Evolutionary conservation across 768 basidiomycete genomes (phyloP), one percentile per base, ranked within the genome.

Genomic region (Rhizopogon roseolus): DNA sequence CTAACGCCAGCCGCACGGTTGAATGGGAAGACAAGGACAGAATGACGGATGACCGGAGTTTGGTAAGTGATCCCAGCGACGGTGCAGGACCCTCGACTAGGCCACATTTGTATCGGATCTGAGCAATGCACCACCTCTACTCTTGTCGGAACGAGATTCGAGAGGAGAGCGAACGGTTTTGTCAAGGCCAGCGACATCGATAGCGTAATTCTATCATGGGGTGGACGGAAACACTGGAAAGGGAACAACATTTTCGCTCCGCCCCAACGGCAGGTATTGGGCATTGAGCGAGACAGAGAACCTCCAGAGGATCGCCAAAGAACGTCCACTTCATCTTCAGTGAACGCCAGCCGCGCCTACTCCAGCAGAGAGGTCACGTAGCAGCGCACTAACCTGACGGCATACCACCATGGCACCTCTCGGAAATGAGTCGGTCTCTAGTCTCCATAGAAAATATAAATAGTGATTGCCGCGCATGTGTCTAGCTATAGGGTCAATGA

Each of bases 121-220:
- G 28, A 17, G 60, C 48, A 60, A 63, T 1, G 58, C 54, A n/a
- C 49, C 60, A 16, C 3, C 57, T 36, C 10, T 50, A 48, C 50
- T 63, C 29, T 25, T 59, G 14, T n/a, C 41, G 2, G 64, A 67
- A 38, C 60, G 59, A 54, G 64, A 60, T 54, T 49, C 55, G 40
- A 57, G 62, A 59, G 63, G 60, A 57, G 57, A 53, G 41, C 59
- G 54, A 50, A 45, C 39, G 7, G 11, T 43, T 40, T 60, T 60
- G 0, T 61, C 68, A 17, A 68, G 82, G 43, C 78, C 83, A 10
- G 67, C 76, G 51, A 84, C 82, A 5, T 81, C 82, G 5, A 78
- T 84, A 82, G 81, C 76, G 6, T 68, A 77, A 41, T 78, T 79
- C 61, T 67, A 68, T 40, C 73, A 72, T 28, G 53, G 44, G 17